Evolutionary conservation across 2,329 filamentous ascomycete genomes (phyloP).

Genomic region (Helotiales sp.): DNA sequence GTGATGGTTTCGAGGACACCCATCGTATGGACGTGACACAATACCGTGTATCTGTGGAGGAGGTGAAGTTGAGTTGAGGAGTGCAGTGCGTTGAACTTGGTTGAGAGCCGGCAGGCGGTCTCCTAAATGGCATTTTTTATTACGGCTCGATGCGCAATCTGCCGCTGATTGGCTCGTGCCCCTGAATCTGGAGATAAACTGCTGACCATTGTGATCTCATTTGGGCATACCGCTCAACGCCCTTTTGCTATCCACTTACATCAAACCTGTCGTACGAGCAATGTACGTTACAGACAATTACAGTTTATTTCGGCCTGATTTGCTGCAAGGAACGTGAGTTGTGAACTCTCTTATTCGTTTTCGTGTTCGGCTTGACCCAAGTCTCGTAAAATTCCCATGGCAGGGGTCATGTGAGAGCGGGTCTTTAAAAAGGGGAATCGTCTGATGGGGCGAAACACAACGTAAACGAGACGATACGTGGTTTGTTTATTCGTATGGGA

Average conservation of each 20-base stretch:
- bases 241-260: neutral
- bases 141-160: slow-evolving; percentile 16
- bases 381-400: neutral
- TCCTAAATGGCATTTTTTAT: slow-evolving; percentile 15
- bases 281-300: slow-evolving; percentile 14
- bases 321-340: neutral
- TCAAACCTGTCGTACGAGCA: slow-evolving; percentile 16
- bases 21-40: slow-evolving; percentile 32
- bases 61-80: neutral
- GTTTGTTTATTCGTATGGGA: neutral
- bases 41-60: neutral
- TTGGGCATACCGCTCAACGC: neutral
- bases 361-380: slow-evolving; percentile 12
- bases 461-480: neutral
- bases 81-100: slow-evolving; percentile 7
- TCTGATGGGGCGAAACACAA: neutral
- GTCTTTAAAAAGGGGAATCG: neutral
- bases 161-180: slow-evolving; percentile 28
- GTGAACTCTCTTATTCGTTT: slow-evolving; percentile 15
- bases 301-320: neutral
- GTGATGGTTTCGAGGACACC: slow-evolving; percentile 40
- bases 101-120: slow-evolving; percentile 4
- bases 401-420: neutral
- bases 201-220: neutral
- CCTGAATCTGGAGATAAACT: slow-evolving; percentile 1